Conservation (phyloP, 2,329 filamentous ascomycete genomes). For the Incumbomyces delicatus region DNA sequence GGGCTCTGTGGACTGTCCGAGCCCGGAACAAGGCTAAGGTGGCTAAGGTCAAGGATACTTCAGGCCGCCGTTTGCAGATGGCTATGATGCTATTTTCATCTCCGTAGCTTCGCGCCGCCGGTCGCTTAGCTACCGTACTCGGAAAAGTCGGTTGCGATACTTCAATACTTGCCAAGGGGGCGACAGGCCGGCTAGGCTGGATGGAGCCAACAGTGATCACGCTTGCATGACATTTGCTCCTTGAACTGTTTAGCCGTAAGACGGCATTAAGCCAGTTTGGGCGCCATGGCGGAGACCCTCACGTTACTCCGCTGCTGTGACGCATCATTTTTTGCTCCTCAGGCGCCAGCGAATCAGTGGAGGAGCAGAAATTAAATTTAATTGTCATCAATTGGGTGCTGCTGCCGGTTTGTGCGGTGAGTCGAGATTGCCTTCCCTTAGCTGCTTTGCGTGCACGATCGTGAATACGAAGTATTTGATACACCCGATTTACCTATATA, state of each 20-base stretch:
- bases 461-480: too few species aligned
- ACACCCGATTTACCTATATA: too few species aligned
- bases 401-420: not conserved
- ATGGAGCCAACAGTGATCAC: not conserved
- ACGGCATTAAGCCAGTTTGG: not conserved
- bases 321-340: not conserved
- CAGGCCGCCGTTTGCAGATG: constrained; percentile 1
- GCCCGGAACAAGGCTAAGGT: not conserved
- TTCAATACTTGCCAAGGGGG: not conserved
- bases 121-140: not conserved
- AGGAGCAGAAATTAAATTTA: not conserved
- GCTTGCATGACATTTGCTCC: constrained; percentile 4
- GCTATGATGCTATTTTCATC: constrained; percentile 5
- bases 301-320: not conserved
- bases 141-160: not conserved
- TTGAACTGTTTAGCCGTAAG: not conserved
- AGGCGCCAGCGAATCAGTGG: not conserved
- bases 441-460: not conserved
- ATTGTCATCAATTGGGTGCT: not conserved
- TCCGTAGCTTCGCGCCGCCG: constrained; percentile 6
- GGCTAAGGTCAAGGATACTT: not conserved
- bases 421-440: not conserved
- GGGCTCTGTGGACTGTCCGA: too few species aligned
- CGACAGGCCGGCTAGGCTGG: not conserved
- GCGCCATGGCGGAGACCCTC: not conserved